A percentile compares a stretch with the other conserved stretches of the same genome.
Evolutionary conservation across 106 monocot genomes (phyloP).

Genomic region (Agapanthus africanus): DNA sequence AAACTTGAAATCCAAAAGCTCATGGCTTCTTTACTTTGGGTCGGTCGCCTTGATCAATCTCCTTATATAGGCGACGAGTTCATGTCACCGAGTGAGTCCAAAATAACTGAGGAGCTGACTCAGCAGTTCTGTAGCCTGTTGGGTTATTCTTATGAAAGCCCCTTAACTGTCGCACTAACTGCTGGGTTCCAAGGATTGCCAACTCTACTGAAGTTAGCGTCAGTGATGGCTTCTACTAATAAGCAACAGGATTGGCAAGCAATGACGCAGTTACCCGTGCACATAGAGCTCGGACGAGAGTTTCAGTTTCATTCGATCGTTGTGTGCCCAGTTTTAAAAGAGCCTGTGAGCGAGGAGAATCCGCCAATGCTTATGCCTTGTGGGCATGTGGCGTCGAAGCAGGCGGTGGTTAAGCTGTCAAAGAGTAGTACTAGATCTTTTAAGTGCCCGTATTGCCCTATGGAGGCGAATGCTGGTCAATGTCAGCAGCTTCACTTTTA

Average conservation of each 20-base stretch:
- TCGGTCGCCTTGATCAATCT: conserved; percentile 58
- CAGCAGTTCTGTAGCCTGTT: conserved; percentile 46
- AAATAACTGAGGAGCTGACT: conserved; percentile 41
- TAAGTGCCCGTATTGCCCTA: conserved; percentile 55
- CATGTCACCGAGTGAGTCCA: conserved; percentile 33
- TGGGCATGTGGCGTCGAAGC: conserved; percentile 44
- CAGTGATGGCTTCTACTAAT: conserved; percentile 55
- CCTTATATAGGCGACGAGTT: conserved; percentile 57
- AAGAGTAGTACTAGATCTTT: conserved; percentile 40
- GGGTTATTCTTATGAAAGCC: conserved; percentile 45
- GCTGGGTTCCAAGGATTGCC: conserved; percentile 61
- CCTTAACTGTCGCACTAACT: conserved; percentile 27
- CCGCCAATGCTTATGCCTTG: conserved; percentile 62
- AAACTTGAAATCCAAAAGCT: conserved; percentile 64
- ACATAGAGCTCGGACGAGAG: conserved; percentile 33
- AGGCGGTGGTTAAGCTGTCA: conserved; percentile 35
- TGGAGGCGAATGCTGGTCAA: conserved; percentile 26
- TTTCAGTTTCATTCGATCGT: conserved; percentile 51
- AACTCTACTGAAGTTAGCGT: conserved; percentile 45
- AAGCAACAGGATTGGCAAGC: conserved; percentile 48
- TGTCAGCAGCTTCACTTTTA: conserved; percentile 45
- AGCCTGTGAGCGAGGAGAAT: conserved; percentile 44
- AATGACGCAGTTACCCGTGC: conserved; percentile 50
- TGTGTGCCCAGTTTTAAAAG: conserved; percentile 47
- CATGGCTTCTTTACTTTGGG: conserved; percentile 77